Evolutionary conservation across 805 yeast genomes (phyloP).

Genomic region (Myxozyma nipponensis): DNA sequence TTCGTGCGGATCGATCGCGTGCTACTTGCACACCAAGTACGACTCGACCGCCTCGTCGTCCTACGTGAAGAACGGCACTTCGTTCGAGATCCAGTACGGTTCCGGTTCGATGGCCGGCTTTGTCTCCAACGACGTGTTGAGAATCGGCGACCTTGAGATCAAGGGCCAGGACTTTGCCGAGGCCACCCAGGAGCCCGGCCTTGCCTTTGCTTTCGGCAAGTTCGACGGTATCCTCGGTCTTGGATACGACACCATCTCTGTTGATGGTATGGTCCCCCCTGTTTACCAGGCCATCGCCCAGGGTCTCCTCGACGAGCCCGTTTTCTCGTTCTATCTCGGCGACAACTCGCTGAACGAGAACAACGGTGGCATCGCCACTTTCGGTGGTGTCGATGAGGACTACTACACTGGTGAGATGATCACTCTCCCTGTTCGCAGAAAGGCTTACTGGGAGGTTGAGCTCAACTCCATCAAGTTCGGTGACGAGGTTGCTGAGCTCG

Average conservation of each 20-base stretch:
- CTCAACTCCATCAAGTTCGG: constrained; percentile 90
- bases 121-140: constrained; percentile 78
- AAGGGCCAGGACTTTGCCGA: constrained; percentile 93
- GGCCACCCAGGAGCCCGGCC: constrained; percentile 95
- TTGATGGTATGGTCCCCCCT: constrained; percentile 87
- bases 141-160: constrained; percentile 78
- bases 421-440: constrained; percentile 97
- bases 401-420: constrained; percentile 79
- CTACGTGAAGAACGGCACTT: constrained; percentile 81
- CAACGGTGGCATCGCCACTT: constrained; percentile 87
- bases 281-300: constrained; percentile 79
- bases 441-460: constrained; percentile 99
- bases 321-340: constrained; percentile 89
- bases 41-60: constrained; percentile 78
- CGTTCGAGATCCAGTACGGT: constrained; percentile 84
- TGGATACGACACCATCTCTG: constrained; percentile 89
- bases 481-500: constrained; percentile 80
- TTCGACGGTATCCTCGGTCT: constrained; percentile 97
- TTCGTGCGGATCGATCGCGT: constrained; percentile 90
- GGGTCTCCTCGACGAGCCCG: constrained; percentile 77
- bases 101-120: constrained; percentile 90
- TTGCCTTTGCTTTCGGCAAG: constrained; percentile 97
- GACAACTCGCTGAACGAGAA: constrained; percentile 55
- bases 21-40: constrained; percentile 89
- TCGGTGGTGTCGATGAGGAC: constrained; percentile 86